phyloP scores from a whole-genome alignment of 345 rosid species.

The Moricandia moricandioides region DNA sequence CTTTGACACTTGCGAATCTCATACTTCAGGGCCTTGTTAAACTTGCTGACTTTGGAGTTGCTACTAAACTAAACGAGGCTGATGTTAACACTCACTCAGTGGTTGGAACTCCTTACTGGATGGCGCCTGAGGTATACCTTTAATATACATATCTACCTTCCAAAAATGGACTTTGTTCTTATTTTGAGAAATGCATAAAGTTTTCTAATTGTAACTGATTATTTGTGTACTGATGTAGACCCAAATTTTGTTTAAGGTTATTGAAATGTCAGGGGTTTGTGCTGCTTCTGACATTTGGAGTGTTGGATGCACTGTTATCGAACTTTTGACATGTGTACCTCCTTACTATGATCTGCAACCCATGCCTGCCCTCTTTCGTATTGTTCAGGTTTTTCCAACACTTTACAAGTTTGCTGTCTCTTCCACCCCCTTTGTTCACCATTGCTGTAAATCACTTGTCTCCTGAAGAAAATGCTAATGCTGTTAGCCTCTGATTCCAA shows the following conservation, averaged over 20 bases:
- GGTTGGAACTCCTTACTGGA: slow-evolving; percentile 99
- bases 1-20: slow-evolving; percentile 19
- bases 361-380: slow-evolving; percentile 98
- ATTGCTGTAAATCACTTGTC: background rate
- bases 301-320: slow-evolving; percentile 98
- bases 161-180: background rate
- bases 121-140: slow-evolving; percentile 93
- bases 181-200: background rate
- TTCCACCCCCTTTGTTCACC: too few relatives aligned
- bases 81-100: slow-evolving; percentile 97
- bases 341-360: slow-evolving; percentile 99
- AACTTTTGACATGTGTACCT: slow-evolving; percentile 94
- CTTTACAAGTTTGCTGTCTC: slow-evolving; percentile 9
- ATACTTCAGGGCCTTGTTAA: slow-evolving; percentile 87
- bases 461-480: background rate
- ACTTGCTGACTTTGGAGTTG: slow-evolving; percentile 99
- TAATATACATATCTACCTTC: background rate
- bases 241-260: slow-evolving; percentile 53
- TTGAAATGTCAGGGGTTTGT: slow-evolving; percentile 99
- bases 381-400: slow-evolving; percentile 73
- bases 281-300: slow-evolving; percentile 99
- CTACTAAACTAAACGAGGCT: slow-evolving; percentile 96
- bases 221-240: slow-evolving; percentile 10
- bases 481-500: background rate
- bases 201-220: background rate